A percentile compares a stretch with the other conserved stretches of the same genome.
Evolutionary conservation across 768 basidiomycete genomes (phyloP).

Genomic region (Amylocystis lapponica): DNA sequence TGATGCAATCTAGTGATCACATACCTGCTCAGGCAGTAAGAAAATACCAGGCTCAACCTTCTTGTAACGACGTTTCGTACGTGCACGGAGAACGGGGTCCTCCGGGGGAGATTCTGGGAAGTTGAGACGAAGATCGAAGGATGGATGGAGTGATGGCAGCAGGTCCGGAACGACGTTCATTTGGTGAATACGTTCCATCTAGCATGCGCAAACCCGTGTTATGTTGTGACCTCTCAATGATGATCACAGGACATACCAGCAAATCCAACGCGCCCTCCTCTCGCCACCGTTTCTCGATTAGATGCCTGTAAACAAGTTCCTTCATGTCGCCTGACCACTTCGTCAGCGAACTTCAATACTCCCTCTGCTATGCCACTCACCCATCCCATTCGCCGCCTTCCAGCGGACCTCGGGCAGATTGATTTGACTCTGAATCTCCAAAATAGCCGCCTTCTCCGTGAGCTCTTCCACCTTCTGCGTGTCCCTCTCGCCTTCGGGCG

Average conservation of each 20-base stretch:
- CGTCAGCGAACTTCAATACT: not conserved
- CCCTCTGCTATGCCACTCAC: conserved; percentile 34
- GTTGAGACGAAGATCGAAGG: conserved; percentile 66
- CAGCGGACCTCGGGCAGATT: conserved; percentile 84
- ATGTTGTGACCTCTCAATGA: not conserved
- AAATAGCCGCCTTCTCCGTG: conserved; percentile 45
- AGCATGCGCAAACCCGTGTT: no score
- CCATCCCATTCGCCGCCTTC: conserved; percentile 73
- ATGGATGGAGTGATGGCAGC: conserved; percentile 63
- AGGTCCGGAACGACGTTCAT: conserved; percentile 91
- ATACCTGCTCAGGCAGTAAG: conserved; percentile 62
- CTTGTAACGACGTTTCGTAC: conserved; percentile 24
- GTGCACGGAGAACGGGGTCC: conserved; percentile 18
- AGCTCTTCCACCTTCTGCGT: conserved; percentile 37
- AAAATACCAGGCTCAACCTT: conserved; percentile 69
- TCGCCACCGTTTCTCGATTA: conserved; percentile 82
- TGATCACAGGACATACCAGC: conserved; percentile 45
- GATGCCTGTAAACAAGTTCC: conserved; percentile 67
- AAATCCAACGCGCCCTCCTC: conserved; percentile 80
- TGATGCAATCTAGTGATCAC: conserved; percentile 9
- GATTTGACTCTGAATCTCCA: conserved; percentile 75
- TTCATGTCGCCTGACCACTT: conserved; percentile 52
- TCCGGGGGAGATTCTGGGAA: conserved; percentile 36
- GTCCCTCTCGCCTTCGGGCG: conserved; percentile 25
- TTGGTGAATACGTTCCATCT: conserved; percentile 93